Evolutionary conservation across 2,329 filamentous ascomycete species (phyloP), one percentile per base, ranked within the genome.

Genomic region (Botrytis byssoidea): DNA sequence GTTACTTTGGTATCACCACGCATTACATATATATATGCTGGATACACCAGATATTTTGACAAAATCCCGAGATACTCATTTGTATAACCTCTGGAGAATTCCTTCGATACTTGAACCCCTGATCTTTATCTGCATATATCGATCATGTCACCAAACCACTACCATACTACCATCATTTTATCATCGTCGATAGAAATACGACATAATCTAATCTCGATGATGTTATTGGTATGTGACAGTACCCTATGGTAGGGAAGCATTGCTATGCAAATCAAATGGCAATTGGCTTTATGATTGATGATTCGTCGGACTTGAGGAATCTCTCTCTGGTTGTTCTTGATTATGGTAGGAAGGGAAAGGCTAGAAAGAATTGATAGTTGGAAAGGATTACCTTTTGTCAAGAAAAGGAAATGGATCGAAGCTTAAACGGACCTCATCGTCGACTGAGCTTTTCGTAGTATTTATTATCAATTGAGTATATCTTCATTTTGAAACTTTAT

Each of bases 51-150:
- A 68, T 68, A 29, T 55, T 40, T 57, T 8, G 37, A 55, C 65
- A 8, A 68, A 55, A 8, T 55, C 35, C 46, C 25, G 46, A 67
- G 65, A 57, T 68, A 22, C 51, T 25, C 14, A 46, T 16, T 25
- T 14, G 42, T 66, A 48, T 10, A 3, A 35, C 29, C 14, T 55
- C 8, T 55, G 14, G 3, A n/a, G 46, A 29, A 68, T 68, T 32
- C 6, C 32, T 57, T 48, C 65, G 65, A 68, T 57, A 40, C 65
- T 42, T 55, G 65, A 7, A 25, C 48, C 48, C 65, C 48, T 55
- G 65, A 55, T 68, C 65, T 29, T 29, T 32, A 29, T 57, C 48
- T 68, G 65, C 46, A 68, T 55, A 68, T 68, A 68, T 57, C 65
- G 65, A 42, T 68, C 65, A 55, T 68, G 46, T 55, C 32, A 37